Conservation (phyloP, 306 rosid species). For the Lathyrus aphaca region DNA sequence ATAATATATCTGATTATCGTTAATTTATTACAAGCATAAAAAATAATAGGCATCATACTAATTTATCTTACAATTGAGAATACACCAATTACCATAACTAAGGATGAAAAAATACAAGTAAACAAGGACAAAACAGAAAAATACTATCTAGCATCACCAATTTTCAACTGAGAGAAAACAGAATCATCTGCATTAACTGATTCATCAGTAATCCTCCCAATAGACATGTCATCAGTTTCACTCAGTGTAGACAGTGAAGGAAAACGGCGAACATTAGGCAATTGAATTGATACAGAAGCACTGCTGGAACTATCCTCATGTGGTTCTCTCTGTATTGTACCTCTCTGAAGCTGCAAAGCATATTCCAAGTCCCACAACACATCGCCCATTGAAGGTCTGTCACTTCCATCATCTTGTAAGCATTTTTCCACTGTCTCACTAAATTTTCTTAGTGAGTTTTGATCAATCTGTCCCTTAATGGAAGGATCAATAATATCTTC, state of each 20-base stretch:
- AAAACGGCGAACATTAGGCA: conserved; percentile 34
- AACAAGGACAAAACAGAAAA: conserved; percentile 1
- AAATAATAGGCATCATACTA: conserved; percentile 16
- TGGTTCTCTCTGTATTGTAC: neutral
- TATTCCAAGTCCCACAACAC: conserved; percentile 67
- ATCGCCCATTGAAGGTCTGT: conserved; percentile 61
- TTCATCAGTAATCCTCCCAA: conserved; percentile 33
- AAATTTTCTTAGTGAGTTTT: conserved; percentile 52
- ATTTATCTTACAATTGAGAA: conserved; percentile 31
- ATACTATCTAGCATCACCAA: conserved; percentile 43
- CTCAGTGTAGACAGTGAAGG: conserved; percentile 42
- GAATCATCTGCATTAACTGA: conserved; percentile 27
- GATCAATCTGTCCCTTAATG: conserved; percentile 45
- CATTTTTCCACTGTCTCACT: conserved; percentile 38
- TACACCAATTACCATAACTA: no score
- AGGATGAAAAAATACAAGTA: neutral
- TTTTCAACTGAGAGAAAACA: conserved; percentile 46
- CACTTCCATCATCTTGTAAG: conserved; percentile 45
- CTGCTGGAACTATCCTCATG: conserved; percentile 45
- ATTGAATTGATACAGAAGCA: conserved; percentile 39
- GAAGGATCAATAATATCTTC: conserved; percentile 50
- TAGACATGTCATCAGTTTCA: conserved; percentile 37
- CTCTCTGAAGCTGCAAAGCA: conserved; percentile 55
- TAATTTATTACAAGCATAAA: conserved; percentile 9
- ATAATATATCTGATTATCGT: no score